phyloP scores from a whole-genome alignment of 2,329 filamentous ascomycete genomes.

The Byssochlamys sp. region DNA sequence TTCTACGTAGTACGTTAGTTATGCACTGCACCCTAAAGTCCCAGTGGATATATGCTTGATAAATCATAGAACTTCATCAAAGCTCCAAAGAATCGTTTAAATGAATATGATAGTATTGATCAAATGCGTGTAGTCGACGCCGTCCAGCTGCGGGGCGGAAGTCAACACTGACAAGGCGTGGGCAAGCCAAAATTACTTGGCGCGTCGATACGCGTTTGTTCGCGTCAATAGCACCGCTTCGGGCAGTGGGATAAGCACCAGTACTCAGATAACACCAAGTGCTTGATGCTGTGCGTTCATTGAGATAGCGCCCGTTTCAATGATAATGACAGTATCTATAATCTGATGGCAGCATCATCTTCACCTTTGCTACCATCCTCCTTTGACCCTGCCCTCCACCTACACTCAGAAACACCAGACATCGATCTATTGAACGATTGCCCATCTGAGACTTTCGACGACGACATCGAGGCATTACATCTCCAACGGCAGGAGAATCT shows the following conservation, averaged over 20 bases:
- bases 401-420: slow-evolving; percentile 36
- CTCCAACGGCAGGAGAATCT: slow-evolving; percentile 23
- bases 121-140: background rate
- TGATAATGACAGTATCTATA: background rate
- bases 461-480: slow-evolving; percentile 33
- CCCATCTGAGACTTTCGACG: slow-evolving; percentile 26
- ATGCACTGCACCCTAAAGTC: too few relatives aligned
- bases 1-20: too few relatives aligned
- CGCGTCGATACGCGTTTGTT: background rate
- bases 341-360: slow-evolving; percentile 13
- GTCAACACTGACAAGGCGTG: background rate
- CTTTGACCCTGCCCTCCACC: slow-evolving; percentile 43
- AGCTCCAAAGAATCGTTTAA: too few relatives aligned
- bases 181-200: background rate
- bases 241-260: background rate
- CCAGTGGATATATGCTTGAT: too few relatives aligned
- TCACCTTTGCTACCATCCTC: slow-evolving; percentile 35
- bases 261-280: background rate
- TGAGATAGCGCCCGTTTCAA: background rate
- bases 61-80: too few relatives aligned
- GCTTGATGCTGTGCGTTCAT: background rate
- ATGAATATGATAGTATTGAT: background rate
- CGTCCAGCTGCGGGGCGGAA: background rate
- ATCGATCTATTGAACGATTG: slow-evolving; percentile 10
- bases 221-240: background rate